A percentile compares a stretch with the other conserved stretches of the same genome.
These are phyloP conservation scores for Leccinum imitatum DNA, from an alignment of 768 basidiomycete species.

Conservation along the genomic window DNA sequence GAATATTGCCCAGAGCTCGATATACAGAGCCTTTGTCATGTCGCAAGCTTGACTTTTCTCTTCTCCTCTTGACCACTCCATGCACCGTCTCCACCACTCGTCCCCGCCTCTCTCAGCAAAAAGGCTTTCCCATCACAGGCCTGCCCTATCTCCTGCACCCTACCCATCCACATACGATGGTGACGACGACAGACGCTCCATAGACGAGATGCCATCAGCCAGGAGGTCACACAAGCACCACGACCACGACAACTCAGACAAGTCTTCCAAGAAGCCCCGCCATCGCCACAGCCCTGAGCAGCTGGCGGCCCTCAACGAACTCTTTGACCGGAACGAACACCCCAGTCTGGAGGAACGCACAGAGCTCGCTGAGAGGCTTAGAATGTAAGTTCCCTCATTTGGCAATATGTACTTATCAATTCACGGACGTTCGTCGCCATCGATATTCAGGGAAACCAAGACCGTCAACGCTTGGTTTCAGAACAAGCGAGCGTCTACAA, in stretches of 20 bases:
- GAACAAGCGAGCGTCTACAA: conserved; percentile 80
- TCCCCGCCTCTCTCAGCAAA: conserved; percentile 16
- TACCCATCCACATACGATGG: conserved; percentile 14
- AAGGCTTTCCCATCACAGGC: conserved; percentile 11
- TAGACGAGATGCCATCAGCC: conserved; percentile 28
- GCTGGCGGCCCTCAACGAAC: conserved; percentile 72
- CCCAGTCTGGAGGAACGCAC: conserved; percentile 68
- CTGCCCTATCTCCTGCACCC: conserved; percentile 12
- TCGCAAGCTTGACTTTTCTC: conserved; percentile 35
- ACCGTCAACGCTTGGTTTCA: conserved; percentile 87
- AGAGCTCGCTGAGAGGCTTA: conserved; percentile 66
- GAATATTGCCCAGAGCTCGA: conserved; percentile 40
- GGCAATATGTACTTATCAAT: conserved; percentile 27
- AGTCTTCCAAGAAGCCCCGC: conserved; percentile 64
- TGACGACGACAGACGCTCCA: conserved; percentile 21
- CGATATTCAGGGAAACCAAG: conserved; percentile 67
- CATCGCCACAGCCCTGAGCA: conserved; percentile 74
- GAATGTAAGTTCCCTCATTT: conserved; percentile 59
- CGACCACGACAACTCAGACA: conserved; percentile 27
- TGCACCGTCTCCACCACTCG: conserved; percentile 22
- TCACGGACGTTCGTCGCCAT: conserved; percentile 8
- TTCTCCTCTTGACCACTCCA: conserved; percentile 27
- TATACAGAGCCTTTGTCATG: conserved; percentile 41
- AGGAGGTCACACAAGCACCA: conserved; percentile 24
- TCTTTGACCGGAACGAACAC: conserved; percentile 76